A percentile compares a stretch with the other conserved stretches of the same genome.
These are phyloP conservation scores for Diphasiastrum complanatum DNA, from an alignment of 83 land plant species.

Conservation along the genomic window DNA sequence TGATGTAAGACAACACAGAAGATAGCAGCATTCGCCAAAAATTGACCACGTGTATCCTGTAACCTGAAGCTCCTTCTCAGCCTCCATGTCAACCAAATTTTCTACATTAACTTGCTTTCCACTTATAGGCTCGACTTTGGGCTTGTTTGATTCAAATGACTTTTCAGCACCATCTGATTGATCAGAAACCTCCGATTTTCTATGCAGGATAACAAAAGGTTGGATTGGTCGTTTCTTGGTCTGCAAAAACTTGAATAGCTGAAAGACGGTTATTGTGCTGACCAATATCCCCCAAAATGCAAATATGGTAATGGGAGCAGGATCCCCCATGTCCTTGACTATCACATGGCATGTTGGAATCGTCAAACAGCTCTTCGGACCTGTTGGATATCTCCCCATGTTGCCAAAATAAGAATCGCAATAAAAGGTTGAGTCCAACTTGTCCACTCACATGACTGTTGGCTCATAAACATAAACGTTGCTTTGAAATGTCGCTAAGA, in stretches of 20 bases:
- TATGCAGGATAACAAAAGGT: constrained; percentile 4
- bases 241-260: neutral
- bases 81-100: neutral
- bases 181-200: neutral
- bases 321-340: constrained; percentile 9
- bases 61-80: constrained; percentile 9
- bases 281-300: constrained; percentile 11
- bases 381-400: constrained; percentile 25
- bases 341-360: constrained; percentile 19
- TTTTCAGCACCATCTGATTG: too few relatives aligned
- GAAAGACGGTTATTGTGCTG: neutral
- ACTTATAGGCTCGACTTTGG: neutral
- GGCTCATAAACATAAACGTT: too few relatives aligned
- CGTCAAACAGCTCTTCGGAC: constrained; percentile 9
- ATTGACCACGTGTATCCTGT: constrained; percentile 26
- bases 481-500: too few relatives aligned
- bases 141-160: too few relatives aligned
- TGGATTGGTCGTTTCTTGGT: neutral
- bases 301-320: constrained; percentile 13
- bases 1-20: constrained; percentile 29
- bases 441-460: too few relatives aligned
- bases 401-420: too few relatives aligned
- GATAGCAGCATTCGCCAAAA: constrained; percentile 37
- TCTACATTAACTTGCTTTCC: neutral
- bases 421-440: too few relatives aligned